Percentiles rank a stretch among this genome's conserved stretches.
Evolutionary conservation across 495 filamentous ascomycete species (phyloP).

Genomic region (Aspergillus kassunensis): DNA sequence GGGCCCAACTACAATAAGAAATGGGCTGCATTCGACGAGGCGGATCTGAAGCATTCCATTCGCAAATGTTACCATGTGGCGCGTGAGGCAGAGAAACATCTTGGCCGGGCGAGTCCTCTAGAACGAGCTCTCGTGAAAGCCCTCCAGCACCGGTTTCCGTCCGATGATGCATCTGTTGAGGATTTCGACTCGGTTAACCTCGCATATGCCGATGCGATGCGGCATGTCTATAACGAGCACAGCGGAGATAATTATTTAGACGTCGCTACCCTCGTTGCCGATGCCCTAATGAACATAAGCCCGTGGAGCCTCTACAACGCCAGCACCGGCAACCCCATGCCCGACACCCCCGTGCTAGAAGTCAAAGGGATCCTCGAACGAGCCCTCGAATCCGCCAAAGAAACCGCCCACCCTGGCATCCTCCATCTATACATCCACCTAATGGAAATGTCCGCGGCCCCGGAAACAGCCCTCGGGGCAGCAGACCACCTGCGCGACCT

Average conservation of each 20-base stretch:
- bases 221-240: conserved; percentile 44
- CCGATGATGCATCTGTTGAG: conserved; percentile 25
- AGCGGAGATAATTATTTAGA: conserved; percentile 56
- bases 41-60: no score
- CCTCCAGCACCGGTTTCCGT: conserved; percentile 51
- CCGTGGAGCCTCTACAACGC: conserved; percentile 67
- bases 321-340: conserved; percentile 49
- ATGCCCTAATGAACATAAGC: conserved; percentile 65
- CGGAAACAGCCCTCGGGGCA: conserved; percentile 51
- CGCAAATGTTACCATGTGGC: conserved; percentile 41
- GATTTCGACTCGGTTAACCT: conserved; percentile 47
- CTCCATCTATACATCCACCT: conserved; percentile 71
- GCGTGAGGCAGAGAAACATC: conserved; percentile 35
- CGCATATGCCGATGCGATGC: conserved; percentile 60
- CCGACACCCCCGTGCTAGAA: conserved; percentile 53
- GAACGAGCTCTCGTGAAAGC: conserved; percentile 58
- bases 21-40: conserved; percentile 62
- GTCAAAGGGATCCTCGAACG: conserved; percentile 51
- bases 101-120: conserved; percentile 24
- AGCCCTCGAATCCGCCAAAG: conserved; percentile 40
- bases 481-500: conserved; percentile 59
- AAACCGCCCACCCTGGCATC: conserved; percentile 55
- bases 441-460: conserved; percentile 65
- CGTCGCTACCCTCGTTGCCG: conserved; percentile 59
- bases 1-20: conserved; percentile 75